Evolutionary conservation across 2,329 filamentous ascomycete species (phyloP).

Genomic region (Laburnicola sp.): DNA sequence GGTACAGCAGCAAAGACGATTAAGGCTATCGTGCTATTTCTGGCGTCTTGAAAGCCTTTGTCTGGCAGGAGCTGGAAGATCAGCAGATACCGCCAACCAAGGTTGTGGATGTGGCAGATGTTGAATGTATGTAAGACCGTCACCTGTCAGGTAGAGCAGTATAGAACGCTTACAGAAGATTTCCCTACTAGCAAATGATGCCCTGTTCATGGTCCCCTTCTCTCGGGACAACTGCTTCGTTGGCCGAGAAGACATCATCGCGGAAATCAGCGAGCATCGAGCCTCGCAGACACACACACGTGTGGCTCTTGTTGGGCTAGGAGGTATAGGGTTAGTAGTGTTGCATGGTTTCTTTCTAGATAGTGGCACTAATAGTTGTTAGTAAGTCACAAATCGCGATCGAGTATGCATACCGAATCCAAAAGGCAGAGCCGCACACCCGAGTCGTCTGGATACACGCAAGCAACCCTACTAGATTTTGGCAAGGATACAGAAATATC

Average conservation of each 20-base stretch:
- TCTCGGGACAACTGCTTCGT: slow-evolving; percentile 10
- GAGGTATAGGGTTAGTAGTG: slow-evolving; percentile 18
- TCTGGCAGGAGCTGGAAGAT: slow-evolving; percentile 12
- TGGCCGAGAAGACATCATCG: slow-evolving; percentile 13
- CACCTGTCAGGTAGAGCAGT: slow-evolving; percentile 6
- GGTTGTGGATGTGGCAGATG: slow-evolving; percentile 1
- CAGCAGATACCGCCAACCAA: slow-evolving; percentile 1
- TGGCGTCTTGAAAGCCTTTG: slow-evolving; percentile 33
- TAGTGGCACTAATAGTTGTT: slow-evolving; percentile 1
- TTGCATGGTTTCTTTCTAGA: background rate
- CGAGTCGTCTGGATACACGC: slow-evolving; percentile 17
- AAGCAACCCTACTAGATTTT: slow-evolving; percentile 10
- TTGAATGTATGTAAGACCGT: slow-evolving; percentile 14
- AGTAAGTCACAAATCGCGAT: slow-evolving; percentile 23
- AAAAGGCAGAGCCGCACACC: slow-evolving; percentile 2
- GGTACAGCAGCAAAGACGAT: slow-evolving; percentile 34
- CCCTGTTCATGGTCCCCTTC: slow-evolving; percentile 17
- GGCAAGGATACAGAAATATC: slow-evolving; percentile 16
- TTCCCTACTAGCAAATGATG: slow-evolving; percentile 11
- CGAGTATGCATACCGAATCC: slow-evolving; percentile 14
- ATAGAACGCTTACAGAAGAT: slow-evolving; percentile 8
- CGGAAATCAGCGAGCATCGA: slow-evolving; percentile 10
- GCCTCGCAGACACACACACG: slow-evolving; percentile 12
- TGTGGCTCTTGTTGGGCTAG: slow-evolving; percentile 18
- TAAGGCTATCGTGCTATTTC: slow-evolving; percentile 35